Evolutionary conservation across 345 rosid genomes (phyloP), one percentile per base, ranked within the genome.

Genomic region (Citrus hindsii): DNA sequence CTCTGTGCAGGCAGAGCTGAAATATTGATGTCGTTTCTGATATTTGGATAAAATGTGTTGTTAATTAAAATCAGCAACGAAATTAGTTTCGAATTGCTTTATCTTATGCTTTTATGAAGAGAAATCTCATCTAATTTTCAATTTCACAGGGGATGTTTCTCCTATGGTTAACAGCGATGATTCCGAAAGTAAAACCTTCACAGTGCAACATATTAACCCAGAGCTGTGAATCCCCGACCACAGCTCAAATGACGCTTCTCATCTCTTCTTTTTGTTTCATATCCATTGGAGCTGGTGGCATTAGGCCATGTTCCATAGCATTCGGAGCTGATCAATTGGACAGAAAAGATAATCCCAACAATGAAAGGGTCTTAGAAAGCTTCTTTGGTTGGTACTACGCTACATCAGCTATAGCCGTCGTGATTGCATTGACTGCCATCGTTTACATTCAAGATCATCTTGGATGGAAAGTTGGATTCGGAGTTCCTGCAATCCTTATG

Each of bases 351-450:
- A 86, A 89, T 48, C 90, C 90, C 6, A 85, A 85, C 55, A 87
- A 88, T n/a, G 81, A 85, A 53, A 81, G 90, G 83, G 75, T 85
- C 65, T 78, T 90, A 0, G 92, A 90, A 84, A 87, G 92, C 69
- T 90, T 82, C 88, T 90, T 90, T 76, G 88, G 90, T 70, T 90
- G 94, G 94, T 90, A 90, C 61, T 90, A 90, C 32, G 92, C 89
- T 62, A 82, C 92, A 0, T 82, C 90, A 22, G 86, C 84, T 46
- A 61, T 87, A 32, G 80, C 90, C n/a, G 87, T 88, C 14, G 53
- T 88, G 60, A 71, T 86, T 69, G 94, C 92, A 4, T 83, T 90
- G 38, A 88, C 94, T 0, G 92, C 74, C 3, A 83, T 90, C 69
- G 88, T 90, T 64, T 90, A 88, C 76, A 83, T 90, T 69, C 94